These are phyloP conservation scores for Scedosporium dehoogii DNA, from an alignment of 2,329 filamentous ascomycete genomes.

Conservation along the genomic window DNA sequence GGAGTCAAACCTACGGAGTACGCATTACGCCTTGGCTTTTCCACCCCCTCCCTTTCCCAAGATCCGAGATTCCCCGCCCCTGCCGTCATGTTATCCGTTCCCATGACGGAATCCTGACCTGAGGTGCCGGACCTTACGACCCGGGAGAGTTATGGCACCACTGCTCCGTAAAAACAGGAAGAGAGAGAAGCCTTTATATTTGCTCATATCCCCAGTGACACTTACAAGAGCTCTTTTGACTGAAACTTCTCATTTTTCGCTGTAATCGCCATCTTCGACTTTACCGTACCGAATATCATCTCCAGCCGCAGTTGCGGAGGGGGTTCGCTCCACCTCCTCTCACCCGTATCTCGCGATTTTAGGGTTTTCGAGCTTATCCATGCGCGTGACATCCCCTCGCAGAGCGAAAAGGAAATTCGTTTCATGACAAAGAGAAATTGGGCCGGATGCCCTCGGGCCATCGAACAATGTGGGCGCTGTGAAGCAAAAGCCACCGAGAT, in stretches of 20 bases:
- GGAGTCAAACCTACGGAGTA: not conserved
- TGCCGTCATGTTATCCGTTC: not conserved
- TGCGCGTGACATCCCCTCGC: not conserved
- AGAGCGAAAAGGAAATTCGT: not conserved
- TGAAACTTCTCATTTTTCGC: not conserved
- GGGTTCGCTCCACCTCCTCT: too few species aligned
- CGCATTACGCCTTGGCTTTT: not conserved
- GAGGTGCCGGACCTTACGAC: not conserved
- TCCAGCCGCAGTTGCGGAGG: too few species aligned
- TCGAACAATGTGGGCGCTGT: not conserved
- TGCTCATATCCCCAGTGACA: not conserved
- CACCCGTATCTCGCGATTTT: too few species aligned
- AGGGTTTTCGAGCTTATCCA: too few species aligned
- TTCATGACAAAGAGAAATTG: not conserved
- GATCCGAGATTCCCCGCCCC: not conserved
- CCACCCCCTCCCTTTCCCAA: conserved; percentile 5
- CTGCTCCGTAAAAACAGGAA: too few species aligned
- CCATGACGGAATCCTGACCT: not conserved
- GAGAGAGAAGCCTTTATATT: not conserved
- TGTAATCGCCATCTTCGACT: not conserved
- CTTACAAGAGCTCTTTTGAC: not conserved
- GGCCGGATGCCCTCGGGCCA: not conserved
- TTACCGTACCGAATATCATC: not conserved
- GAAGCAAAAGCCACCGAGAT: not conserved
- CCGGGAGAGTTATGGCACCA: too few species aligned